Conservation (phyloP, 306 rosid genomes). For the Carpinus viminea region DNA sequence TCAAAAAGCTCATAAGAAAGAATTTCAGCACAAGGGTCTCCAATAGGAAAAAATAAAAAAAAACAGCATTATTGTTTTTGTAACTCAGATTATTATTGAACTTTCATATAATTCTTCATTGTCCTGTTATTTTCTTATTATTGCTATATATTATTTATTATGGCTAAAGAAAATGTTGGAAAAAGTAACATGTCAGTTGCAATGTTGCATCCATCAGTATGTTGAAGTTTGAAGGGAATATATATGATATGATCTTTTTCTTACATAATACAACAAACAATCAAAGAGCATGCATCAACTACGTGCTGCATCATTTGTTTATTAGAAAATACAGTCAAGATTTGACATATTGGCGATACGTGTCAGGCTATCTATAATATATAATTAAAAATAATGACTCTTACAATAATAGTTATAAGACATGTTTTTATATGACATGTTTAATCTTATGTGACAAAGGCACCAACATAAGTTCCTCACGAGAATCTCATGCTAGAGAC, state of each 20-base stretch:
- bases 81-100: neutral
- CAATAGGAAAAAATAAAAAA: neutral
- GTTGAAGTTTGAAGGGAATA: neutral
- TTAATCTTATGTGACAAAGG: neutral
- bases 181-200: neutral
- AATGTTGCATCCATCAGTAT: neutral
- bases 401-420: neutral
- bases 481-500: neutral
- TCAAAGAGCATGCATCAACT: neutral
- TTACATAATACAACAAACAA: neutral
- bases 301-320: neutral
- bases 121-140: neutral
- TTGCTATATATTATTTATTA: neutral
- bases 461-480: neutral
- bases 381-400: neutral
- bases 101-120: no score
- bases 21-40: neutral
- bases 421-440: slow-evolving; percentile 1
- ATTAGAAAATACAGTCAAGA: neutral
- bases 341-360: neutral
- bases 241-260: neutral
- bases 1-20: neutral
- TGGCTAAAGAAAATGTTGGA: neutral
- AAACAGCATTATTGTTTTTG: neutral
- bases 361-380: neutral